Conservation (phyloP, 352 stramenopile genomes). For the Pythium coloratum region DNA sequence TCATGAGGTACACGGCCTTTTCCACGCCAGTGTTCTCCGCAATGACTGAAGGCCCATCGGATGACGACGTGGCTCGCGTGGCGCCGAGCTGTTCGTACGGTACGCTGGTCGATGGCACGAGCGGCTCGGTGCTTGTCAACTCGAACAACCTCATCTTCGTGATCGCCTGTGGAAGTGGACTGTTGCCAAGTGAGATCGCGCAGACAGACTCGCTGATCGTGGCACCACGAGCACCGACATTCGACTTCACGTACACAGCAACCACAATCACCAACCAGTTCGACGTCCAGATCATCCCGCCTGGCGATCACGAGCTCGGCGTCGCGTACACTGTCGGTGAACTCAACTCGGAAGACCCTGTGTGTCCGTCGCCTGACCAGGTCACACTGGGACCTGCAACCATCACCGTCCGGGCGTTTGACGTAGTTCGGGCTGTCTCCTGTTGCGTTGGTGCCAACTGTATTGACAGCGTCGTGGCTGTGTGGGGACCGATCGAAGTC, state of each 20-base stretch:
- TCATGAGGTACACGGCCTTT: constrained; percentile 48
- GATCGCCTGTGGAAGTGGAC: constrained; percentile 40
- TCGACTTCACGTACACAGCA: constrained; percentile 30
- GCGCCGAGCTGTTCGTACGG: constrained; percentile 51
- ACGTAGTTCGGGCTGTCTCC: constrained; percentile 45
- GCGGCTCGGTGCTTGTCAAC: constrained; percentile 25
- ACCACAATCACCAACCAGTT: constrained; percentile 51
- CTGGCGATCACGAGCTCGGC: constrained; percentile 15
- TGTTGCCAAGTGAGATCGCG: constrained; percentile 38
- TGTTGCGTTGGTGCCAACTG: constrained; percentile 41
- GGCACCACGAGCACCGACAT: constrained; percentile 39
- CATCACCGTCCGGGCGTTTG: constrained; percentile 33
- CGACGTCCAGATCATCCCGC: constrained; percentile 42
- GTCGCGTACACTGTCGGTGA: constrained; percentile 32
- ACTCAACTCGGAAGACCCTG: constrained; percentile 1
- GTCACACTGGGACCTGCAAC: constrained; percentile 22
- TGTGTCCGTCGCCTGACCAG: constrained; percentile 19
- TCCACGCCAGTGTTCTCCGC: constrained; percentile 3
- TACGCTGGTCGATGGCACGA: constrained; percentile 10
- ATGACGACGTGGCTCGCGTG: constrained; percentile 7
- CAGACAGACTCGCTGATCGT: constrained; percentile 32
- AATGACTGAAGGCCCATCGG: neutral
- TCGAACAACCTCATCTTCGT: constrained; percentile 44
- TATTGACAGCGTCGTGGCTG: constrained; percentile 19
- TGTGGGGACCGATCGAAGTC: constrained; percentile 30